A percentile compares a stretch with the other conserved stretches of the same genome.
Conservation (phyloP, 2,329 filamentous ascomycete genomes). For the Botrytis galanthina region DNA sequence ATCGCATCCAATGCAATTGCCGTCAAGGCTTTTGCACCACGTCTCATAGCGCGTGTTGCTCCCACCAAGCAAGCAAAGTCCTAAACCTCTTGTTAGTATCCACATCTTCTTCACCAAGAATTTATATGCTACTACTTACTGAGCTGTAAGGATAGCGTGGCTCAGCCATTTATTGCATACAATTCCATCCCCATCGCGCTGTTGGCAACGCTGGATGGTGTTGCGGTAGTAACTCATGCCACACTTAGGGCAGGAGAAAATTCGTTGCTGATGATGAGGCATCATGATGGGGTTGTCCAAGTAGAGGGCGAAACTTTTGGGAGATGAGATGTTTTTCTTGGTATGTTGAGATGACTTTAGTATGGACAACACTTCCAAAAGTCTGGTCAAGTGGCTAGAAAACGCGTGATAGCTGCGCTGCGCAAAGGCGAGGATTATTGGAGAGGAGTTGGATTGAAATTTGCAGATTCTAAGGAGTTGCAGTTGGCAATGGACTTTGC, state of each 20-base stretch:
- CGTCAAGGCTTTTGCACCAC: not conserved
- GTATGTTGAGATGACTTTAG: not conserved
- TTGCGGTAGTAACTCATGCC: rapidly evolving
- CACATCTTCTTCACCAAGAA: not conserved
- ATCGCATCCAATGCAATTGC: not conserved
- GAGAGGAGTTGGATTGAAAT: not conserved
- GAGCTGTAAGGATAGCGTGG: rapidly evolving
- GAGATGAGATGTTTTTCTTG: too few relatives aligned
- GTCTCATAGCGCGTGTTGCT: not conserved
- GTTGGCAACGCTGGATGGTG: rapidly evolving
- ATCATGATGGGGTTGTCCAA: too few relatives aligned
- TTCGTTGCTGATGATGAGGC: too few relatives aligned
- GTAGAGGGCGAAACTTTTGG: too few relatives aligned
- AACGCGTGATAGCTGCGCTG: too few relatives aligned
- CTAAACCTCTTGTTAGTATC: not conserved
- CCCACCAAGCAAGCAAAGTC: not conserved
- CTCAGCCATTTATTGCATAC: not conserved
- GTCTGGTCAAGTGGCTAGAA: not conserved
- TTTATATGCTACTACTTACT: not conserved
- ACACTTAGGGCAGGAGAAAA: too few relatives aligned
- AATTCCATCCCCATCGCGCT: rapidly evolving
- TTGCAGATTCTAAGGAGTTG: not conserved
- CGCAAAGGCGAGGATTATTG: not conserved
- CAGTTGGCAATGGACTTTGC: not conserved
- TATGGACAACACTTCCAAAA: not conserved